These are phyloP conservation scores for Fomitopsis serialis DNA, from an alignment of 768 basidiomycete species.

Conservation along the genomic window DNA sequence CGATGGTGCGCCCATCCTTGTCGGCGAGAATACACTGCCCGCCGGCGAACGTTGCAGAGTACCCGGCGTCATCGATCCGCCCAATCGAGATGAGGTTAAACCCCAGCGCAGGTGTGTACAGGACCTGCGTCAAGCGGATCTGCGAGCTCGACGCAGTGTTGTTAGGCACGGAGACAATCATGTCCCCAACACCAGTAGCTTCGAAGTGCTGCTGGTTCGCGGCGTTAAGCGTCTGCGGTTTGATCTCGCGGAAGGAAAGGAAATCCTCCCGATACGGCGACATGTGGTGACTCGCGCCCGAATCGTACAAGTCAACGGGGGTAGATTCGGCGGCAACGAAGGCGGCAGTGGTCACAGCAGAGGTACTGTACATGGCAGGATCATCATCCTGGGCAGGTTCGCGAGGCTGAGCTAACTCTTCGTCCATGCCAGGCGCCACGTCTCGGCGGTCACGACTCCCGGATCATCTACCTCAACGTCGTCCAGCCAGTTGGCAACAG, in stretches of 20 bases:
- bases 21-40: conserved; percentile 9
- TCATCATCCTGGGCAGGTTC: neutral
- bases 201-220: conserved; percentile 19
- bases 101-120: conserved; percentile 18
- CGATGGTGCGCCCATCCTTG: conserved; percentile 5
- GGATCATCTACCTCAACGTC: too few relatives aligned
- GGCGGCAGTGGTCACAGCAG: neutral
- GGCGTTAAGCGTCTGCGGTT: conserved; percentile 21
- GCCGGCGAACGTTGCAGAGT: conserved; percentile 6
- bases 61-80: conserved; percentile 11
- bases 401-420: too few relatives aligned
- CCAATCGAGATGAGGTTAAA: conserved; percentile 17
- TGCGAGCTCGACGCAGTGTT: neutral
- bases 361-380: neutral
- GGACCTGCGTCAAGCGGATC: conserved; percentile 11
- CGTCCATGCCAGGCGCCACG: neutral
- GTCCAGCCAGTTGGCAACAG: too few relatives aligned
- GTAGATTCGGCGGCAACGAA: neutral
- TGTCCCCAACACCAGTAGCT: conserved; percentile 16
- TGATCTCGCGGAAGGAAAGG: conserved; percentile 18
- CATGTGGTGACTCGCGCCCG: conserved; percentile 33
- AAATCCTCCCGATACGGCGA: conserved; percentile 27
- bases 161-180: conserved; percentile 17
- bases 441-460: neutral
- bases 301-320: conserved; percentile 27